Evolutionary conservation across 108 stramenopile species (phyloP).

Genomic region (Cyclotella baltica): DNA sequence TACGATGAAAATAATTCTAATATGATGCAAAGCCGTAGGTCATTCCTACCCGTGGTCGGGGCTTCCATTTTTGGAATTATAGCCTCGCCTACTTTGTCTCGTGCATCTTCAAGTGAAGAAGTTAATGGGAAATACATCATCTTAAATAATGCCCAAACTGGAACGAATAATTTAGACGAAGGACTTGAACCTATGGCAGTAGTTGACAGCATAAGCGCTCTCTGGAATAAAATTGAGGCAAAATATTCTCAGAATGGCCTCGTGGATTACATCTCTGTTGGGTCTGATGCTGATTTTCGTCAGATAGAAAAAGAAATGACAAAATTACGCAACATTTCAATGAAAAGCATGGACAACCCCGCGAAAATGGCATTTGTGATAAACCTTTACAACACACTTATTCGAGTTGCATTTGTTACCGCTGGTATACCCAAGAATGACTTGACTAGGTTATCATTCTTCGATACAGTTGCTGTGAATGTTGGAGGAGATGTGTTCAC

Average conservation of each 20-base stretch:
- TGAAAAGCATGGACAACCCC: slow-evolving; percentile 16
- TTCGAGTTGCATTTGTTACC: slow-evolving; percentile 66
- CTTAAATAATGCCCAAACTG: slow-evolving; percentile 1
- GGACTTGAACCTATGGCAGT: not conserved
- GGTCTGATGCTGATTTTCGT: not conserved
- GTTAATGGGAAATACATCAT: slow-evolving; percentile 3
- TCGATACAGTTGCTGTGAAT: slow-evolving; percentile 48
- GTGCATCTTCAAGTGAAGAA: not conserved
- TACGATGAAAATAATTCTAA: no score
- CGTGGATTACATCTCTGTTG: not conserved
- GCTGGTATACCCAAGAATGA: slow-evolving; percentile 46
- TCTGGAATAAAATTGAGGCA: not conserved
- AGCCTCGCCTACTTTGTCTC: not conserved
- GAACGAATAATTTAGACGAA: not conserved
- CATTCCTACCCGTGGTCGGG: not conserved
- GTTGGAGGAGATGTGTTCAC: slow-evolving; percentile 48
- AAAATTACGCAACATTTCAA: not conserved
- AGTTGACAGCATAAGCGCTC: not conserved
- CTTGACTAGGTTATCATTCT: slow-evolving; percentile 36
- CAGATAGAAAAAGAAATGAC: not conserved
- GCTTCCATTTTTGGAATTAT: not conserved
- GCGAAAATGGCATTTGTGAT: slow-evolving; percentile 52
- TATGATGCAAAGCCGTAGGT: slow-evolving; percentile 7
- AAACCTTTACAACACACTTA: slow-evolving; percentile 76
- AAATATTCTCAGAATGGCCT: slow-evolving; percentile 15